Conservation (phyloP, 2,329 filamentous ascomycete genomes). For the Xylariales sp. region DNA sequence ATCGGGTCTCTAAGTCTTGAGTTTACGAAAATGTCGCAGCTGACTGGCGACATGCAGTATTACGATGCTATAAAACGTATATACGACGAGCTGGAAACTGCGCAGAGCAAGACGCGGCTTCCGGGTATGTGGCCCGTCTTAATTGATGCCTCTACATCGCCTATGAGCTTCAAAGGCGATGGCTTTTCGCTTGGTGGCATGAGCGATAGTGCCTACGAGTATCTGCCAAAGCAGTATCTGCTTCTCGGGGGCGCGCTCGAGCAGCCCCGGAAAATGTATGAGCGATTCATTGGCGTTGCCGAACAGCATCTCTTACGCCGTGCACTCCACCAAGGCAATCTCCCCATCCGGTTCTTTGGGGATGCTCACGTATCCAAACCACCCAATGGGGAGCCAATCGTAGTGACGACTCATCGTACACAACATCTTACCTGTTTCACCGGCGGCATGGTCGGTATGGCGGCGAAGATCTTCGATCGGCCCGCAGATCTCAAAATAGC, state of each 20-base stretch:
- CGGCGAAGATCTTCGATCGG: slow-evolving; percentile 67
- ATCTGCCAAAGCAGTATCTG: slow-evolving; percentile 73
- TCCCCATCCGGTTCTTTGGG: slow-evolving; percentile 62
- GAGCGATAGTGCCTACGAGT: slow-evolving; percentile 71
- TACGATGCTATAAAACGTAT: slow-evolving; percentile 72
- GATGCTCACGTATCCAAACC: slow-evolving; percentile 52
- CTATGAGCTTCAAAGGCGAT: slow-evolving; percentile 65
- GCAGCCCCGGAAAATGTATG: slow-evolving; percentile 60
- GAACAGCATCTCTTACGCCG: slow-evolving; percentile 59
- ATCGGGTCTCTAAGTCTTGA: slow-evolving; percentile 70
- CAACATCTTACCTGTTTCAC: slow-evolving; percentile 73
- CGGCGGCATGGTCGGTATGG: slow-evolving; percentile 74
- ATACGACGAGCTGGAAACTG: slow-evolving; percentile 63
- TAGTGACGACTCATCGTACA: slow-evolving; percentile 51
- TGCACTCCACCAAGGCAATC: slow-evolving; percentile 56
- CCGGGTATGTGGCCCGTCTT: slow-evolving; percentile 72
- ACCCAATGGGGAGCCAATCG: slow-evolving; percentile 39
- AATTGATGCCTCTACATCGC: slow-evolving; percentile 64
- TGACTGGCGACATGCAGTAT: slow-evolving; percentile 69
- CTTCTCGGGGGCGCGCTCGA: slow-evolving; percentile 72
- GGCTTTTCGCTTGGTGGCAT: slow-evolving; percentile 67
- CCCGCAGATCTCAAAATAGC: slow-evolving; percentile 67
- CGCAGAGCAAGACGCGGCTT: slow-evolving; percentile 65
- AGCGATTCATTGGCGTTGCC: slow-evolving; percentile 58
- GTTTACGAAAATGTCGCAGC: slow-evolving; percentile 72